These are phyloP conservation scores for Aureobasidium sp. DNA, from an alignment of 2,329 filamentous ascomycete genomes.

Conservation along the genomic window DNA sequence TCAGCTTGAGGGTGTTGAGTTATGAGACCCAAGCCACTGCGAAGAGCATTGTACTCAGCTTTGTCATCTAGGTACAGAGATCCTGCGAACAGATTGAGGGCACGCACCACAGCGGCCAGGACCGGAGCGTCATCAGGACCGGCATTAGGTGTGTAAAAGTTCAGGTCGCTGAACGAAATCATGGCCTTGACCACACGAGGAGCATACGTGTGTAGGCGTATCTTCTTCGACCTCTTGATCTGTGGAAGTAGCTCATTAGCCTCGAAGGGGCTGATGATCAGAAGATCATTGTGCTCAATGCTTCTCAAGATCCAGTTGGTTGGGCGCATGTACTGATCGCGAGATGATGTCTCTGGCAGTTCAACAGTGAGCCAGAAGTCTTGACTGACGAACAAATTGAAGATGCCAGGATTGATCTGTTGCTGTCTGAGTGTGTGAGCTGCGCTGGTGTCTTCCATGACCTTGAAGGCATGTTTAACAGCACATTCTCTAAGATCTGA, in stretches of 20 bases:
- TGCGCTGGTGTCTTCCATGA: background rate
- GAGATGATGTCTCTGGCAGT: constrained; percentile 41
- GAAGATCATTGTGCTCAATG: constrained; percentile 26
- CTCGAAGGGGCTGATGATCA: constrained; percentile 57
- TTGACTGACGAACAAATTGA: background rate
- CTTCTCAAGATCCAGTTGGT: constrained; percentile 49
- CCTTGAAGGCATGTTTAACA: constrained; percentile 18
- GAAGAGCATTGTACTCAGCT: background rate
- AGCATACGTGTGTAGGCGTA: constrained; percentile 20
- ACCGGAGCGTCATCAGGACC: background rate
- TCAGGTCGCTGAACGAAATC: background rate
- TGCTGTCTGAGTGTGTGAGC: background rate
- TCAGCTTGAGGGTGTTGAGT: background rate
- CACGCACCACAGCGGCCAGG: background rate
- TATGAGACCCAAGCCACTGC: background rate
- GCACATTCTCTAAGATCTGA: accelerated
- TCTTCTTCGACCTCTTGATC: constrained; percentile 31
- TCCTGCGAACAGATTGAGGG: constrained; percentile 6
- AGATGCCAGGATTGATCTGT: background rate
- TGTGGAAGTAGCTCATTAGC: constrained; percentile 44
- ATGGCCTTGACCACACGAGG: background rate
- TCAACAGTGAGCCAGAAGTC: constrained; percentile 40
- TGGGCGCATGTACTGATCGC: constrained; percentile 45
- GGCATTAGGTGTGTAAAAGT: background rate
- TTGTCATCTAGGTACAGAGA: background rate